Base-by-base conservation (phyloP, 2,329 filamentous ascomycete genomes). In the Apiospora hydei region DNA sequence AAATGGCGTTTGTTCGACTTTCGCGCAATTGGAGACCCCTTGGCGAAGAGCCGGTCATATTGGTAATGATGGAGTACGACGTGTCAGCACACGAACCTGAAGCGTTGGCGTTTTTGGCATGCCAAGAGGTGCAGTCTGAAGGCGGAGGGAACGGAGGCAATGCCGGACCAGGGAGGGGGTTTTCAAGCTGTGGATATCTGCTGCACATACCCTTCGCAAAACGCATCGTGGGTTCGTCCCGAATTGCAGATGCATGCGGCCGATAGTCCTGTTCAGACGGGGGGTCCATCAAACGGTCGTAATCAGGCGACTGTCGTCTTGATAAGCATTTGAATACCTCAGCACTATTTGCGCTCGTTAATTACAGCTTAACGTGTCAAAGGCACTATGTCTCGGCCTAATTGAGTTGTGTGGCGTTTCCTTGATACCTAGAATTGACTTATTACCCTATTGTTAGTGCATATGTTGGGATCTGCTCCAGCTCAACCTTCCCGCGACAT, bases 1-100 rank as follows among this genome's bases (percentile, higher is more conserved):
- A 16, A 69, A n/a, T 57, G 47, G 68, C 68, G 68, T 57, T 69
- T 47, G 49, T 47, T 69, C 49, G 68, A 41, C 38, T 57, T 69
- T 57, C n/a, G 66, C 57, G 10, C 57, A 41, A 64, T 64, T 24
- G 18, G 34, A 64, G 57, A 38, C 16, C 16, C 41, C 18, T 38
- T 8, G 53, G 30, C 53, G 30, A 41, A n/a, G 30, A 64, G 34
- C 21, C 34, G 18, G 57, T 38, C 57, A n/a, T 64, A 41, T 64
- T 64, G 34, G 21, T 41, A 64, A n/a, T 64, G 21, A 41, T 38
- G n/a, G 34, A 64, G 57, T n/a, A 64, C 34, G 57, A n/a, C 41
- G 57, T 21, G 11, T n/a, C 57, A 24, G 13, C 34, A 64, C 34
- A 41, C 18, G 13, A 64, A 41, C 16, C 34, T 24, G 34, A 34